Base-by-base conservation (phyloP, 495 filamentous ascomycete genomes). In the Penicillium macrosclerotiorum region DNA sequence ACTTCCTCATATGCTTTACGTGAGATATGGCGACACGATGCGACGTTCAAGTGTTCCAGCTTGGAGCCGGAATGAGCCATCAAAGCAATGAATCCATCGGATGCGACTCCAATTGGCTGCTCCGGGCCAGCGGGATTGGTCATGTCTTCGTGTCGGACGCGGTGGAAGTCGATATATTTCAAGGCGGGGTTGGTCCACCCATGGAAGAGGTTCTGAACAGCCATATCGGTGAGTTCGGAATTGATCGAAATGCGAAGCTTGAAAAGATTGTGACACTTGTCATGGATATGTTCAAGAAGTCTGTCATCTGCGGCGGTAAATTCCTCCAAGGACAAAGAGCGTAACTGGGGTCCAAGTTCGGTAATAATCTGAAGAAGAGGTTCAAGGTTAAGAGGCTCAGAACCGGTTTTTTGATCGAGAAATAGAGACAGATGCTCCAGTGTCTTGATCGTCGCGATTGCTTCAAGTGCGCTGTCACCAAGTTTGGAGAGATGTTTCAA, bases 201-300 rank as follows among this genome's bases (percentile, higher is more conserved):
- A 1, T 62, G 76, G 65, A 96, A 95, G n/a, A 95, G 78, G 1
- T 67, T 63, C 18, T 65, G 69, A 53, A 85, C 88, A 6, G 74
- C 87, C 8, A 75, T 75, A 58, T 95, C 89, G 0, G 86, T 89
- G 56, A 82, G 81, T n/a, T 68, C 51, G 35, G 85, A 75, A 64
- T 88, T 91, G 40, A 83, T 78, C 1, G 83, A 83, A 53, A 96
- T 78, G 20, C 89, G 83, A 8, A 96, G 72, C 55, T 95, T 95
- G 19, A 48, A 45, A 14, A 96, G 75, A n/a, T 61, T 56, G 13
- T 64, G 71, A 66, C 90, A 95, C 32, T 58, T 71, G 12, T 74
- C 65, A 62, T 88, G 85, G 38, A 95, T 81, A 3, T 72, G 67
- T 20, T 79, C 70, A 3, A 90, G 74, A 3, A 89, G 64, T 17